Base-by-base conservation (phyloP, 1,284 basidiomycete species). In the Melampsora larici-populina region DNA sequence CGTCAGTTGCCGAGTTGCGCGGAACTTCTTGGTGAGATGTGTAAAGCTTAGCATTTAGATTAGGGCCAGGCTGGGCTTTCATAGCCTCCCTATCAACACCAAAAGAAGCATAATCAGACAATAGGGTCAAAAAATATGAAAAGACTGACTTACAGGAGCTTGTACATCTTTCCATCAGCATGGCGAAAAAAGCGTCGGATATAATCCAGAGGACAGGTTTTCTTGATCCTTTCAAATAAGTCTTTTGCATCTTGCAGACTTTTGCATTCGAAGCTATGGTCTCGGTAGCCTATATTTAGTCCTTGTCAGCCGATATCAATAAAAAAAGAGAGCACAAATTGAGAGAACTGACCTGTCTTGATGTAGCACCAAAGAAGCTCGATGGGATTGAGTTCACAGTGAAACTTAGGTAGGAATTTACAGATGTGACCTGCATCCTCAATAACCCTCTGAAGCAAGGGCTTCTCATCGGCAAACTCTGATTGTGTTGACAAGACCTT, bases 311-410 rank as follows among this genome's bases (percentile, higher is more conserved):
- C 51, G 17, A 18, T 55, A 24, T 55, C 24, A 55, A 5, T 18
- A 55, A 55, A 55, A 3, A 55, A 55, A 55, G 17, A 55, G 13
- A 55, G 17, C 2, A 55, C 17, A 55, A 24, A 55, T 5, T 21
- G 24, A 55, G 51, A 55, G 17, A 55, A 55, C 51, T 55, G 17
- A 55, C 51, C 24, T 55, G 17, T 55, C 24, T 55, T 18, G 24
- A 55, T 55, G 51, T 55, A 55, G 24, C 51, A 55, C 5, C 51
- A 55, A 55, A 55, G 24, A 55, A 55, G 17, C 51, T 55, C 51
- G 17, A 55, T 55, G 51, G 51, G 51, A 55, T 55, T 55, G 51
- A 55, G 51, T 55, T 55, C 51, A 24, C 51, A 55, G 24, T 55
- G 51, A 55, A 55, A 55, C n/a, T n/a, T n/a, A n/a, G n/a, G n/a